Evolutionary conservation across 1,139 yeast genomes (phyloP), one percentile per base, ranked within the genome.

Genomic region (Sporopachydermia cereana): DNA sequence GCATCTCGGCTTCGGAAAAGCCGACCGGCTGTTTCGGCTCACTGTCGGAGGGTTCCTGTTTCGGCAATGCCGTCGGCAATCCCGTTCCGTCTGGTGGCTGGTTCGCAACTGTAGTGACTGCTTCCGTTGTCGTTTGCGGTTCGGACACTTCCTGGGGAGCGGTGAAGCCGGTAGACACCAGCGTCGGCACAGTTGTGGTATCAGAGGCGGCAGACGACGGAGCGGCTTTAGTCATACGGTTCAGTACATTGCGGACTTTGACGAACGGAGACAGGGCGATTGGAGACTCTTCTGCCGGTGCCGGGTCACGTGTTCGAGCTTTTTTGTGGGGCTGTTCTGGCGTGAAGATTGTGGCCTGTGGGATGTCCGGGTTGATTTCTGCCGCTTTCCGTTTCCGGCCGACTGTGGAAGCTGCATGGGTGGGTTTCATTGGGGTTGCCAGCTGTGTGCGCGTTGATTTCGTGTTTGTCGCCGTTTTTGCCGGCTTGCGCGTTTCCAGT

Each of bases 261-360:
- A 34, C 39, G 22, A 34, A 34, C 22, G 39, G 39, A 12, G 39
- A 34, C 17, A 34, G 39, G 9, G 39, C 39, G 17, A 34, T 34
- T 12, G 39, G 39, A 12, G 39, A 34, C n/a, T 34, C 39, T n/a
- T 34, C 39, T 16, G 5, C n/a, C 29, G 14, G 7, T n/a, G 22
- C 9, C 22, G 39, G n/a, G 22, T 34, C n/a, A 5, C 22, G 18
- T 12, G n/a, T 12, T 7, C 39, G 18, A 5, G 39, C 22, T 12
- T 21, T 12, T n/a, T 34, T 34, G 5, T 7, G 9, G 5, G 39
- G 39, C 22, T 34, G 39, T n/a, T 34, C 12, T 34, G 39, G 39
- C 22, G 39, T 34, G 39, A 34, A 34, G 9, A 34, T 34, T 9
- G 39, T 34, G 17, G 39, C 9, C 22, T 34, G 39, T 9, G 39